Base-by-base conservation (phyloP, 2,329 filamentous ascomycete genomes). In the Teratosphaeria pseudoeucalypti region DNA sequence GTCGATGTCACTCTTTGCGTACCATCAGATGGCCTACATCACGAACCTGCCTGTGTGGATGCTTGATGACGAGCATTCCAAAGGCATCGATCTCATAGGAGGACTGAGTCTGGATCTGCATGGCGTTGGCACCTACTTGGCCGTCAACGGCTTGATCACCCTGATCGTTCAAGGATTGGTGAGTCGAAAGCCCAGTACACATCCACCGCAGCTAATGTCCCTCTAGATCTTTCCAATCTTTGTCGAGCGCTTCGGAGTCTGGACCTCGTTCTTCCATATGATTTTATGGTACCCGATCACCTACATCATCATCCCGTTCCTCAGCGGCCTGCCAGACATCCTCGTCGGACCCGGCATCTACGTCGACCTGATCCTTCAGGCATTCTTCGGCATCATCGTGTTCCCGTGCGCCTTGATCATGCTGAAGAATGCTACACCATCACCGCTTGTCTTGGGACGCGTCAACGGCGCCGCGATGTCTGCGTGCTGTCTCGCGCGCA, bases 1-100 rank as follows among this genome's bases (percentile, higher is more conserved):
- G 16, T 86, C 90, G 1, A 77, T 96, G 55, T 88, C 87, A 53
- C 88, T 95, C 63, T 95, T 94, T 75, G 92, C 89, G 5, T 95
- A 95, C 71, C 91, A 96, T 73, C 90, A 88, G 43, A 95, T 96
- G 90, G 90, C 87, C 0, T 96, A 89, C 73, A 90, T 95, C 70
- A 88, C 95, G 71, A 81, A 95, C 0, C 79, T 95, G 55, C 90
- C 91, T 10, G 95, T 96, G 60, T 95, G 95, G 74, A 83, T 95
- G 53, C 90, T 95, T 72, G 90, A 95, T 66, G 79, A 85, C 39
- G 12, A 23, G 27, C 27, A 32, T 10, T 16, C 9, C 11, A 75
- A 73, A 64, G 70, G 72, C 23, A 53, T 62, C 4, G 65, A 68
- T 10, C 63, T 76, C n/a, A 71, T 78, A 0, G 85, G 86, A 52